Base-by-base conservation (phyloP, 192 early-diverging fungal species). In the Umbelopsis ramanniana region DNA sequence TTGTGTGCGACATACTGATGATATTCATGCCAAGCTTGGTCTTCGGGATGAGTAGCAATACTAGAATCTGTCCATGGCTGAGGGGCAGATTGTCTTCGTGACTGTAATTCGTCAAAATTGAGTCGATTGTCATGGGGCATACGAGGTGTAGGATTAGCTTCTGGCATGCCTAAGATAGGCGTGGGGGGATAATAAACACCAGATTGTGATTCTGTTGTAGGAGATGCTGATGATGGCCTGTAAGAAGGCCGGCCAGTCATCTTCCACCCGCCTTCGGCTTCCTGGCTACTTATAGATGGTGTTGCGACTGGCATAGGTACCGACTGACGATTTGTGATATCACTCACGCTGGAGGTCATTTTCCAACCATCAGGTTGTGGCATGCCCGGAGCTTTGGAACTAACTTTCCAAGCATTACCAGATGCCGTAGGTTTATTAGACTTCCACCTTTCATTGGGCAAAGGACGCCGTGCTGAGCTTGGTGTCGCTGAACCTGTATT, bases 301-400 rank as follows among this genome's bases (percentile, higher is more conserved):
- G 24, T 63, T 14, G 33, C 15, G 5, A 29, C 33, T n/a, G 57
- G 57, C 57, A 63, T 63, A 37, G 29, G 57, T 19, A 63, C 33
- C 14, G 29, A 19, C 14, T 19, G 57, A 7, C 57, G 9, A 37
- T 5, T 37, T 12, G 57, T 63, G 33, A 6, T 37, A 19, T 63
- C 57, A 26, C 57, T 63, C 57, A 63, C 11, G 19, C 57, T 63
- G 8, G 57, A 63, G 4, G 57, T 63, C 57, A 63, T 63, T n/a
- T 63, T 63, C 57, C 57, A 63, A 35, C 24, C 26, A 26, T 63
- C 33, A 5, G 57, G 33, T 7, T 22, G 7, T 35, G 4, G 15
- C 10, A 2, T 11, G 8, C 29, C 33, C 17, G 57, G 26, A 6
- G 26, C 12, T 14, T n/a, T 29, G 26, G 57, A 37, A 33, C 57